These are phyloP conservation scores for Microdochium bolleyi DNA, from an alignment of 2,329 filamentous ascomycete genomes.

Conservation along the genomic window DNA sequence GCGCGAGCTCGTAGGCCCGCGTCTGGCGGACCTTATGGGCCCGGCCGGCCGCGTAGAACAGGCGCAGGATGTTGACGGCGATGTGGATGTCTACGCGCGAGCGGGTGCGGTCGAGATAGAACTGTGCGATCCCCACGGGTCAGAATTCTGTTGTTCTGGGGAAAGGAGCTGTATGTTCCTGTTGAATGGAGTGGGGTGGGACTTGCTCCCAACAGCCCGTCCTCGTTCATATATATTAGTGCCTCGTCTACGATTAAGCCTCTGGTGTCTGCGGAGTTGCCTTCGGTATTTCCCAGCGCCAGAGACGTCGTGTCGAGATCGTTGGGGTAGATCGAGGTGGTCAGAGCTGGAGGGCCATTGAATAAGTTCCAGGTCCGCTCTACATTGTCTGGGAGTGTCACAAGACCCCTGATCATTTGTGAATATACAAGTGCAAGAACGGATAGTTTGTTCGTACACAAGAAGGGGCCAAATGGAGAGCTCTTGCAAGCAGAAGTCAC, in stretches of 20 bases:
- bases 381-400: not conserved
- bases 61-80: not conserved
- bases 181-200: not conserved
- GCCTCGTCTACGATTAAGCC: not conserved
- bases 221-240: not conserved
- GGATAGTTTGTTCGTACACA: no score
- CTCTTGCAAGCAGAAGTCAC: not conserved
- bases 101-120: conserved; percentile 1
- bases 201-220: conserved; percentile 1
- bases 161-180: not conserved
- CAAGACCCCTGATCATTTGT: not conserved
- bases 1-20: not conserved
- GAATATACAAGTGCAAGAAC: no score
- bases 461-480: no score
- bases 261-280: not conserved
- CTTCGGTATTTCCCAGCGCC: not conserved
- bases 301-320: conserved; percentile 1
- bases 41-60: not conserved
- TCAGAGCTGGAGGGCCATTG: not conserved
- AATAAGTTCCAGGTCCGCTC: conserved; percentile 1
- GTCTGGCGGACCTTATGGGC: not conserved
- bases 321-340: not conserved
- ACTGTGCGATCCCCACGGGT: no score
- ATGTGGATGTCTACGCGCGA: not conserved
- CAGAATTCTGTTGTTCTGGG: not conserved